Evolutionary conservation across 805 yeast genomes (phyloP).

Genomic region (Zygoascus flipseniorum): DNA sequence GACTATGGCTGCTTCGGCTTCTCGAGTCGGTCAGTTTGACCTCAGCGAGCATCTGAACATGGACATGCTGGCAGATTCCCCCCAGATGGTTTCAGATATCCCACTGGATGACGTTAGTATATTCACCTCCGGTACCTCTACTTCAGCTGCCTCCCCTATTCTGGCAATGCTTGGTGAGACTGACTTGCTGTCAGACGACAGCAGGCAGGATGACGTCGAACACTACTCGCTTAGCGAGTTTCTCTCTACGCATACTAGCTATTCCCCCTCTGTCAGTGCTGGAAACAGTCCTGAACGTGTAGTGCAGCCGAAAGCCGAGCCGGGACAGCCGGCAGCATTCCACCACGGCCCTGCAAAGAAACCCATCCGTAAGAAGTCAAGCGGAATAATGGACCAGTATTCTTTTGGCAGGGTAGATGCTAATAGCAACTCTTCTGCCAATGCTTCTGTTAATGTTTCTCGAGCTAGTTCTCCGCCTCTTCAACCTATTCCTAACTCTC

Average conservation of each 20-base stretch:
- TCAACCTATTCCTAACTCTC: background rate
- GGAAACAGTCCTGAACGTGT: background rate
- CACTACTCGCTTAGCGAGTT: background rate
- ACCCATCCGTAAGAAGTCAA: background rate
- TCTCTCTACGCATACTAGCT: background rate
- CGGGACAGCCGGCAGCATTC: background rate
- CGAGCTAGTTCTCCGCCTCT: background rate
- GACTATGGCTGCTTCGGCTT: background rate
- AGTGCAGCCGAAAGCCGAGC: background rate
- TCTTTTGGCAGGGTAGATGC: background rate
- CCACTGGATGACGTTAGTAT: background rate
- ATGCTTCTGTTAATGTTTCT: background rate
- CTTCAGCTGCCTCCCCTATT: background rate
- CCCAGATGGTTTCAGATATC: background rate
- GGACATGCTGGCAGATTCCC: slow-evolving; percentile 15
- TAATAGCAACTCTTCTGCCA: background rate
- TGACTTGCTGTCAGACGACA: background rate
- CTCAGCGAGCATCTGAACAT: slow-evolving; percentile 18
- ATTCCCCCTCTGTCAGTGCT: background rate
- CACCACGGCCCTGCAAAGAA: background rate
- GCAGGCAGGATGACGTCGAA: background rate
- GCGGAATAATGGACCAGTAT: background rate
- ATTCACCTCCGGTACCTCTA: background rate
- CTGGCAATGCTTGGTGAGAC: background rate
- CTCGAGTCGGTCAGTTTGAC: slow-evolving; percentile 12